These are phyloP conservation scores for Colletotrichum horii DNA, from an alignment of 2,329 filamentous ascomycete genomes.

Conservation along the genomic window DNA sequence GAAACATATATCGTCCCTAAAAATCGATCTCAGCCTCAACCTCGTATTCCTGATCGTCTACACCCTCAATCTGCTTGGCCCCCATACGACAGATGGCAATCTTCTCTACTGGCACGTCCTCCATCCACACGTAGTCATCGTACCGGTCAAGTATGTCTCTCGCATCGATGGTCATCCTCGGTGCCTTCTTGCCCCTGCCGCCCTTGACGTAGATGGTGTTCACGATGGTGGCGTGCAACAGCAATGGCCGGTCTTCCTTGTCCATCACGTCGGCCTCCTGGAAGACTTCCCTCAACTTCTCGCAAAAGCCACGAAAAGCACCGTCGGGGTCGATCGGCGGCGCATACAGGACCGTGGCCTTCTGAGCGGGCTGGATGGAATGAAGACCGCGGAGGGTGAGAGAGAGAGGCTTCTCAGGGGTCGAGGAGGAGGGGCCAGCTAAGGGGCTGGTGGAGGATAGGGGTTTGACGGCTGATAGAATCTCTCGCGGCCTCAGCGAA, in stretches of 20 bases:
- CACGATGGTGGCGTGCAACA: slow-evolving; percentile 83
- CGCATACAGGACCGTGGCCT: slow-evolving; percentile 70
- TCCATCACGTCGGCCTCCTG: slow-evolving; percentile 59
- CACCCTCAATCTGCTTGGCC: slow-evolving; percentile 66
- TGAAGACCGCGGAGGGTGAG: slow-evolving; percentile 60
- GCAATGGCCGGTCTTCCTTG: slow-evolving; percentile 65
- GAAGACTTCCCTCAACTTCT: slow-evolving; percentile 60
- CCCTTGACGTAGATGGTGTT: slow-evolving; percentile 81
- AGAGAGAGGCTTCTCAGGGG: slow-evolving; percentile 27
- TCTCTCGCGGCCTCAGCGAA: slow-evolving; percentile 41
- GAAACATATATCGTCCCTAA: slow-evolving; percentile 23
- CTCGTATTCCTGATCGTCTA: slow-evolving; percentile 59
- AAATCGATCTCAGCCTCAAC: slow-evolving; percentile 55
- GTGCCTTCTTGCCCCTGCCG: slow-evolving; percentile 31
- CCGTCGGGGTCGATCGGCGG: slow-evolving; percentile 59
- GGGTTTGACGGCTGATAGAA: slow-evolving; percentile 35
- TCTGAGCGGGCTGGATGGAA: slow-evolving; percentile 61
- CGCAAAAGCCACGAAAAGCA: slow-evolving; percentile 61
- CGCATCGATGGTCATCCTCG: slow-evolving; percentile 58
- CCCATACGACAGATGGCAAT: slow-evolving; percentile 89
- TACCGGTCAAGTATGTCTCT: slow-evolving; percentile 63
- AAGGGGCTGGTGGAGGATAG: slow-evolving; percentile 21
- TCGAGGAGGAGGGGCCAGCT: slow-evolving; percentile 4
- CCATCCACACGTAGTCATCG: slow-evolving; percentile 73
- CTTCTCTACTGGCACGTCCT: slow-evolving; percentile 68